Conservation (phyloP, 2,329 filamentous ascomycete genomes). For the Ophiocordyceps camponoti-floridani region DNA sequence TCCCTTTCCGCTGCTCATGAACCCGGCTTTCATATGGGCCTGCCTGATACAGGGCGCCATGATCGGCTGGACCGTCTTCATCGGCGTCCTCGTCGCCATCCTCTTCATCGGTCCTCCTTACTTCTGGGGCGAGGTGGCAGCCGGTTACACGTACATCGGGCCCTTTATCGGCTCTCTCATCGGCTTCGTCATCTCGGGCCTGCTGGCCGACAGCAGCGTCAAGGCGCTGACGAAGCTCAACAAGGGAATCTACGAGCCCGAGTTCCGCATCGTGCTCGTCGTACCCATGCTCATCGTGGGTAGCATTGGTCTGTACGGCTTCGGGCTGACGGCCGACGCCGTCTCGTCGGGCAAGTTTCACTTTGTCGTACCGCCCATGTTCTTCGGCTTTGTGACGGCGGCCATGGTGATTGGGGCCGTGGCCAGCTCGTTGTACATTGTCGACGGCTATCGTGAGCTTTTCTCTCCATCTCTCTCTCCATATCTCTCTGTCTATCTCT, state of each 20-base stretch:
- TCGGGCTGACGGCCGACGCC: constrained; percentile 54
- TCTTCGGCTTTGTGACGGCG: constrained; percentile 68
- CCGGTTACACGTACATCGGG: constrained; percentile 74
- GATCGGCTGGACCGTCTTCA: constrained; percentile 92
- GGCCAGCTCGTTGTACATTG: constrained; percentile 69
- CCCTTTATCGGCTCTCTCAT: constrained; percentile 69
- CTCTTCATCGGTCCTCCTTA: constrained; percentile 68
- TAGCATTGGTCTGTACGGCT: constrained; percentile 66
- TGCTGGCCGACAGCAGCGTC: constrained; percentile 56
- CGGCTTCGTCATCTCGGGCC: constrained; percentile 60
- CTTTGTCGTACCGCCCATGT: constrained; percentile 60
- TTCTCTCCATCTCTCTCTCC: neutral
- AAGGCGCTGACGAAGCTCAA: constrained; percentile 56
- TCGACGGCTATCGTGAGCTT: constrained; percentile 68
- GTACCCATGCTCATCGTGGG: constrained; percentile 67
- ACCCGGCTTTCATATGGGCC: constrained; percentile 72
- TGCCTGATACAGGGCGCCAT: constrained; percentile 70
- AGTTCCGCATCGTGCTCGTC: constrained; percentile 73
- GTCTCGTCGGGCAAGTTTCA: constrained; percentile 37
- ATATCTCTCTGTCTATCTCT: no score
- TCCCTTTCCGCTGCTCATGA: constrained; percentile 66
- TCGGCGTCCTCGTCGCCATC: constrained; percentile 65
- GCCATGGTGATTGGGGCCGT: constrained; percentile 90
- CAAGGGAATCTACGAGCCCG: constrained; percentile 72
- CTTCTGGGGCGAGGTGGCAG: constrained; percentile 64